These are phyloP conservation scores for Nicotiana knightiana DNA, from an alignment of 257 asterid species.

Conservation along the genomic window DNA sequence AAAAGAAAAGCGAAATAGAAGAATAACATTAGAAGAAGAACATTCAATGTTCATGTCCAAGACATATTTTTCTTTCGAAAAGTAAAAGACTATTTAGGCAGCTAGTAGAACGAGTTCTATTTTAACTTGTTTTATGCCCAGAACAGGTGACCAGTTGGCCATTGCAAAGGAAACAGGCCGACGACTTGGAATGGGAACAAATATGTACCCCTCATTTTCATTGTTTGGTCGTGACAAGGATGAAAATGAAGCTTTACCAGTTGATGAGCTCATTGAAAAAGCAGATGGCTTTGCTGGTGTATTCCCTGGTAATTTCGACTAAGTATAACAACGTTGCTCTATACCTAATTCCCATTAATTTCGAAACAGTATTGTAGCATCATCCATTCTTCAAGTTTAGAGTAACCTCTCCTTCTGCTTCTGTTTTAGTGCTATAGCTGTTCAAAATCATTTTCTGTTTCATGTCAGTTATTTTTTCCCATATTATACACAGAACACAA, in stretches of 20 bases:
- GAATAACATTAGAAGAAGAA: too few species aligned
- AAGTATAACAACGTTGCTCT: too few species aligned
- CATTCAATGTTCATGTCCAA: neutral
- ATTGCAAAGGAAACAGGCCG: conserved; percentile 33
- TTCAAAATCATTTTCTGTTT: neutral
- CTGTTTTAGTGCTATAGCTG: neutral
- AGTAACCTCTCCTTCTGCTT: neutral
- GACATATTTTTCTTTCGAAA: neutral
- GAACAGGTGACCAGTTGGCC: conserved; percentile 28
- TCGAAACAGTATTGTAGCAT: neutral
- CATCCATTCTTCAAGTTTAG: neutral
- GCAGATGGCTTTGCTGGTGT: conserved; percentile 31
- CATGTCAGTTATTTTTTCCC: neutral
- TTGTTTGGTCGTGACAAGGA: conserved; percentile 23
- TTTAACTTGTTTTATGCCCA: neutral
- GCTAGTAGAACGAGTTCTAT: neutral
- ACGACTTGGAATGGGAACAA: conserved; percentile 30
- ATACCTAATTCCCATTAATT: neutral
- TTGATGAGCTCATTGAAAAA: conserved; percentile 26
- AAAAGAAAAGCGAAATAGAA: neutral
- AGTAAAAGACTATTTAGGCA: neutral
- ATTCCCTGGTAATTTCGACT: conserved; percentile 18
- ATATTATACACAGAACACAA: conserved; percentile 19
- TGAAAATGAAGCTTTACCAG: conserved; percentile 20
- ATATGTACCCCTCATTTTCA: conserved; percentile 27